Conservation (phyloP, 306 rosid genomes). For the Gleditsia sinensis region DNA sequence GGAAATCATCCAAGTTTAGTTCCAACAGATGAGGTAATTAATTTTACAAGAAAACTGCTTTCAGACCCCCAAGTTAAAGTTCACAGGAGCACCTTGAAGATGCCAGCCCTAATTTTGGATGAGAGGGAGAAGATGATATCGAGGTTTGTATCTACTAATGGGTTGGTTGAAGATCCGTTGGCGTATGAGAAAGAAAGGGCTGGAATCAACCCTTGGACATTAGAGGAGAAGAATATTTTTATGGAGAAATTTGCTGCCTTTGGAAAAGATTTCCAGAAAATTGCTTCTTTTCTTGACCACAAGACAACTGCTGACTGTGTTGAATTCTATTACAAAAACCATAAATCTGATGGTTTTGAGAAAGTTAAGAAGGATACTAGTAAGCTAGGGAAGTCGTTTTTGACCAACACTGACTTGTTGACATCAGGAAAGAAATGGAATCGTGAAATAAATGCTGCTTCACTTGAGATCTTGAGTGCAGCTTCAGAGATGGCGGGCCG, state of each 20-base stretch:
- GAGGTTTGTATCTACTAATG: constrained; percentile 73
- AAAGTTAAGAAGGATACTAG: constrained; percentile 56
- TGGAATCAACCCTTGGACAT: constrained; percentile 83
- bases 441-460: constrained; percentile 61
- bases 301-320: constrained; percentile 95
- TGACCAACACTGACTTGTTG: constrained; percentile 51
- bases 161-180: constrained; percentile 82
- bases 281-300: constrained; percentile 80
- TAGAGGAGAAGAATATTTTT: constrained; percentile 64
- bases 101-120: constrained; percentile 88
- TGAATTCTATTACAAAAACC: constrained; percentile 88
- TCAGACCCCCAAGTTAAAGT: constrained; percentile 55
- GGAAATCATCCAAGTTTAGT: constrained; percentile 59
- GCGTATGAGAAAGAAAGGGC: constrained; percentile 82
- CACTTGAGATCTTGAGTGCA: constrained; percentile 81
- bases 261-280: constrained; percentile 82
- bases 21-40: constrained; percentile 54
- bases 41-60: constrained; percentile 63
- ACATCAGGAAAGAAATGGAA: constrained; percentile 75
- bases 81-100: constrained; percentile 62
- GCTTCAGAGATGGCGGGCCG: constrained; percentile 69
- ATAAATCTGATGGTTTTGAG: constrained; percentile 72
- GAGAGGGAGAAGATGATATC: constrained; percentile 60
- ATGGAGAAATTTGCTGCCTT: constrained; percentile 56
- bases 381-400: constrained; percentile 59